phyloP scores from a whole-genome alignment of 768 basidiomycete genomes.

The Pleurotus sapidus region DNA sequence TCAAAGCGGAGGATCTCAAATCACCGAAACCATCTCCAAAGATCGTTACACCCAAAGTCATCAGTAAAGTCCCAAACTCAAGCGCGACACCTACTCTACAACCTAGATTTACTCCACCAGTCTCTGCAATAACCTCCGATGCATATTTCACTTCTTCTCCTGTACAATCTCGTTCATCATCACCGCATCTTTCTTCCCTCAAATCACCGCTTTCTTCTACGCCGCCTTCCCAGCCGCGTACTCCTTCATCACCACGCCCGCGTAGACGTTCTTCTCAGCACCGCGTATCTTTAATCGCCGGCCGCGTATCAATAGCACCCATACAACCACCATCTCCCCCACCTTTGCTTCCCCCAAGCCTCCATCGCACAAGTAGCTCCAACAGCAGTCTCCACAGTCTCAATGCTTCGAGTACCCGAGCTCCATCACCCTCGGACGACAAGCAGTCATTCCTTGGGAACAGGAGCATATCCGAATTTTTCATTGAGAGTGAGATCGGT shows the following conservation, averaged over 20 bases:
- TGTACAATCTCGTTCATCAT: conserved; percentile 27
- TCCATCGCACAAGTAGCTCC: conserved; percentile 59
- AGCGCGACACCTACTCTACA: conserved; percentile 17
- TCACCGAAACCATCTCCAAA: conserved; percentile 6
- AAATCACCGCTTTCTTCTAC: conserved; percentile 17
- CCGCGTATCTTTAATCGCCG: conserved; percentile 80
- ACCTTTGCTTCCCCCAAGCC: conserved; percentile 54
- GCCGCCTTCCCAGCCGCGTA: conserved; percentile 26
- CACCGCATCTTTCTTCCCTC: conserved; percentile 21
- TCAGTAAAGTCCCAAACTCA: conserved; percentile 4
- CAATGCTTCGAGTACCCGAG: conserved; percentile 52
- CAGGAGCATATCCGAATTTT: conserved; percentile 80
- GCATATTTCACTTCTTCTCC: conserved; percentile 30
- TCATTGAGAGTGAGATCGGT: conserved; percentile 86
- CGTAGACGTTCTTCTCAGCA: conserved; percentile 81
- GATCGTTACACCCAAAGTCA: conserved; percentile 8
- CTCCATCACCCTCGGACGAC: conserved; percentile 55
- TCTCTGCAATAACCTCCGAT: conserved; percentile 23
- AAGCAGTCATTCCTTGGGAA: conserved; percentile 52
- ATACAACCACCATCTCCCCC: conserved; percentile 72
- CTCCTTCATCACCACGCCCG: conserved; percentile 60
- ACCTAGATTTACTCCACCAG: conserved; percentile 24
- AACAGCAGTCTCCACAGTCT: conserved; percentile 57
- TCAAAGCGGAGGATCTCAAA: conserved; percentile 6
- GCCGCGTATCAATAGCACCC: conserved; percentile 74